These are phyloP conservation scores for Herpetospermum pedunculosum DNA, from an alignment of 306 rosid species.

Conservation along the genomic window DNA sequence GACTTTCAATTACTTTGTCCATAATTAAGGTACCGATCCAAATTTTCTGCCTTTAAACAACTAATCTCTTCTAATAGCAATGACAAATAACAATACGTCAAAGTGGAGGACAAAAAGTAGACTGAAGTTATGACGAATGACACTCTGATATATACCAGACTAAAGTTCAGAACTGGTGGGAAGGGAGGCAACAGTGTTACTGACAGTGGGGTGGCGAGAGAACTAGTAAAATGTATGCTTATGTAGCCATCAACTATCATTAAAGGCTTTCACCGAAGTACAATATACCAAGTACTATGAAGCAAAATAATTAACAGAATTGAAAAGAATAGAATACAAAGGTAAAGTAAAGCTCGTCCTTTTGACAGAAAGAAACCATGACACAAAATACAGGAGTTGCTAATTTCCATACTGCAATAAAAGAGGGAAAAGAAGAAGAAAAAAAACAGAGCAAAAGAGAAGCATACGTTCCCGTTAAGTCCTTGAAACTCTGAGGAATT, in stretches of 20 bases:
- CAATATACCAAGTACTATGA: background rate
- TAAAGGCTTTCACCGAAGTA: background rate
- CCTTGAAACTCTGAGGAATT: constrained; percentile 83
- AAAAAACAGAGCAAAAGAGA: constrained; percentile 13
- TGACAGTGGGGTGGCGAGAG: background rate
- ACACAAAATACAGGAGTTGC: background rate
- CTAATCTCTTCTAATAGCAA: background rate
- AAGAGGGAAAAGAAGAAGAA: background rate
- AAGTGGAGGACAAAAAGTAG: background rate
- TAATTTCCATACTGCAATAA: background rate
- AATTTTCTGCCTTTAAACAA: background rate
- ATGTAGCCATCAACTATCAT: background rate
- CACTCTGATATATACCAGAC: background rate
- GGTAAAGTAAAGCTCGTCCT: background rate
- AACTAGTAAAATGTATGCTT: background rate
- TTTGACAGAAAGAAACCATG: background rate
- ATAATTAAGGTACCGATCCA: background rate
- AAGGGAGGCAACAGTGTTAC: background rate
- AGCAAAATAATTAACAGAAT: constrained; percentile 6
- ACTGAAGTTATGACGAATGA: background rate
- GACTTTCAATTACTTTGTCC: background rate
- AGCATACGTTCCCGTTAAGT: constrained; percentile 64
- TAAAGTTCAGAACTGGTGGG: background rate
- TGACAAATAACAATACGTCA: background rate
- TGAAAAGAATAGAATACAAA: background rate